phyloP scores from a whole-genome alignment of 202 grass and related monocot species.

The Digitaria exilis region DNA sequence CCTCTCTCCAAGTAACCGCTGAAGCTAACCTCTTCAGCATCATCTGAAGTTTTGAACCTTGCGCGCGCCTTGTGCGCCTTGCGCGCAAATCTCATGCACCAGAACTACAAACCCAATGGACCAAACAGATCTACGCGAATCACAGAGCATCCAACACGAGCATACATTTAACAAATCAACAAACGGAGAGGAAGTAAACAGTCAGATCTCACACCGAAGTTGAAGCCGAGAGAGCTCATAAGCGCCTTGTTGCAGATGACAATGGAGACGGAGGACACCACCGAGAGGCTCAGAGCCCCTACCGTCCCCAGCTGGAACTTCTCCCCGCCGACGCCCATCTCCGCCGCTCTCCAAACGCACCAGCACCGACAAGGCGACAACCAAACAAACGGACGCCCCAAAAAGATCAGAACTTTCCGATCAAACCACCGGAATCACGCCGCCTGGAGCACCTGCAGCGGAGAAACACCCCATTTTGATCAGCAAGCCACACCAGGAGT shows the following conservation, averaged over 20 bases:
- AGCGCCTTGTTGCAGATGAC: conserved; percentile 97
- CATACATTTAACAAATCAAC: not conserved
- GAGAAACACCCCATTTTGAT: conserved; percentile 42
- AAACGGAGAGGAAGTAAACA: conserved; percentile 32
- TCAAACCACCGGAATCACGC: conserved; percentile 12
- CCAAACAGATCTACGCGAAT: conserved; percentile 22
- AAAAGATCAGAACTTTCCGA: conserved; percentile 35
- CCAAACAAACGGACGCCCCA: not conserved
- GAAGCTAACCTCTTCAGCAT: not conserved
- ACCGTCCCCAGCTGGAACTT: conserved; percentile 92
- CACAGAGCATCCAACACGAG: not conserved
- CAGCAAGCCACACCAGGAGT: conserved; percentile 15
- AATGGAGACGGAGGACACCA: conserved; percentile 93
- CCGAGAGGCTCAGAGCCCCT: conserved; percentile 82
- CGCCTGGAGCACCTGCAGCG: conserved; percentile 43
- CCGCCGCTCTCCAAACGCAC: conserved; percentile 29
- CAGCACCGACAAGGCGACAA: conserved; percentile 22
- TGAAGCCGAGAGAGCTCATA: conserved; percentile 91
- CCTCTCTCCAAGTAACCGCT: conserved; percentile 10
- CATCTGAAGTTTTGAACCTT: conserved; percentile 4
- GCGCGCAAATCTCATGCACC: not conserved
- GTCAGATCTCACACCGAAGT: conserved; percentile 75
- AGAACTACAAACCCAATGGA: not conserved
- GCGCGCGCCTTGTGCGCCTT: not conserved
- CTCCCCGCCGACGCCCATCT: conserved; percentile 66